A percentile compares a stretch with the other conserved stretches of the same genome.
Conservation (phyloP, 1,284 basidiomycete species). For the Malassezia caprae region DNA sequence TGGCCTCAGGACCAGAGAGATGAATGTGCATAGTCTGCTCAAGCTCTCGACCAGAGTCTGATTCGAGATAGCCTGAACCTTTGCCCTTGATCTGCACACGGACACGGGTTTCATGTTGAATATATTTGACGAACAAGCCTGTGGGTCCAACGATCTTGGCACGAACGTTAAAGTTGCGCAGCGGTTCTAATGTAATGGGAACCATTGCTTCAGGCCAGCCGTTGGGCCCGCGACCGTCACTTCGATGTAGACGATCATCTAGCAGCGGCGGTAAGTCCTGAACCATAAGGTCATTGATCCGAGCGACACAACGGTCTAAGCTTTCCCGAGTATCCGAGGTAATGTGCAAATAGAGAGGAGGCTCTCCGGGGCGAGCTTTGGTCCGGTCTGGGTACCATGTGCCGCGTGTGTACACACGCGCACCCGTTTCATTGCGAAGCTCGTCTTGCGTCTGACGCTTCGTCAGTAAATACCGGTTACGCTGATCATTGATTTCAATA, state of each 20-base stretch:
- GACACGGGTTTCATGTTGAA: slow-evolving; percentile 88
- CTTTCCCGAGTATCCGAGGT: slow-evolving; percentile 69
- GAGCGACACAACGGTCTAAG: slow-evolving; percentile 65
- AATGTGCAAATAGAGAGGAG: slow-evolving; percentile 83
- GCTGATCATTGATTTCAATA: slow-evolving; percentile 92
- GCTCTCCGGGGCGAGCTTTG: slow-evolving; percentile 33
- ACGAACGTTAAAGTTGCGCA: slow-evolving; percentile 92
- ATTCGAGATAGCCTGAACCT: slow-evolving; percentile 89
- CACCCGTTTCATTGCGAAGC: slow-evolving; percentile 54
- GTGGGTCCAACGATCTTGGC: slow-evolving; percentile 93
- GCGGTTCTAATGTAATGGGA: slow-evolving; percentile 71
- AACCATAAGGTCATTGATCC: slow-evolving; percentile 76
- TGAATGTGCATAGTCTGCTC: slow-evolving; percentile 73
- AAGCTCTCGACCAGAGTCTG: slow-evolving; percentile 78
- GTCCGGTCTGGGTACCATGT: slow-evolving; percentile 60
- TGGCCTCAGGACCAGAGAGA: slow-evolving; percentile 31
- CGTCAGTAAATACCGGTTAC: slow-evolving; percentile 90
- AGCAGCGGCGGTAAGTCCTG: slow-evolving; percentile 54
- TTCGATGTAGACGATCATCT: slow-evolving; percentile 35
- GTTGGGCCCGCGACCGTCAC: slow-evolving; percentile 1
- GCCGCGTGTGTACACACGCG: slow-evolving; percentile 51
- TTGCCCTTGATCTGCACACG: slow-evolving; percentile 95
- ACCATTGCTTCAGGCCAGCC: slow-evolving; percentile 42
- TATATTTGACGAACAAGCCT: slow-evolving; percentile 88
- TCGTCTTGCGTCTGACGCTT: slow-evolving; percentile 84